Evolutionary conservation across 768 basidiomycete genomes (phyloP).

Genomic region (Lactarius hengduanensis): DNA sequence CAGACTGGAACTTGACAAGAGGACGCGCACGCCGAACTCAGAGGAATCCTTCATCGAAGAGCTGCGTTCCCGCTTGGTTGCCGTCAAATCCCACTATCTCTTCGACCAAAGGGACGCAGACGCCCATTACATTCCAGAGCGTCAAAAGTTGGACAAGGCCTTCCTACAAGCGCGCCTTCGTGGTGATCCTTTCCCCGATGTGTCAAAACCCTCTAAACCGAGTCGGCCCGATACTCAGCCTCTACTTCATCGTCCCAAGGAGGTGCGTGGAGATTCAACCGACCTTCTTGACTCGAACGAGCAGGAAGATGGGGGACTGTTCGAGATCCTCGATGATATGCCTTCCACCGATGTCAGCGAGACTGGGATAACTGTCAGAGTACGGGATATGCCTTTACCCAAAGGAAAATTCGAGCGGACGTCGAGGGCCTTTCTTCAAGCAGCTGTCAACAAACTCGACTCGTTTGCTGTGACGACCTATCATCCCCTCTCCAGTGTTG

Average conservation of each 20-base stretch:
- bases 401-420: conserved; percentile 82
- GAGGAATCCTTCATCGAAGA: conserved; percentile 37
- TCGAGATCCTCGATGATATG: conserved; percentile 69
- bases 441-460: conserved; percentile 66
- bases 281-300: conserved; percentile 55
- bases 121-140: conserved; percentile 51
- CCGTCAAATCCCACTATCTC: conserved; percentile 58
- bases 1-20: conserved; percentile 54
- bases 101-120: conserved; percentile 71
- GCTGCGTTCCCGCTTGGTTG: conserved; percentile 47
- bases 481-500: conserved; percentile 59
- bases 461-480: conserved; percentile 75
- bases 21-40: conserved; percentile 33
- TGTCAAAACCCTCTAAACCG: neutral
- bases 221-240: conserved; percentile 1
- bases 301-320: conserved; percentile 58
- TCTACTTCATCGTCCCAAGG: conserved; percentile 14
- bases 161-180: conserved; percentile 47
- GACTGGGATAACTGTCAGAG: conserved; percentile 49
- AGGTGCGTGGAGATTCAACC: conserved; percentile 16
- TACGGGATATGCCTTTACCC: conserved; percentile 76
- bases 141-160: conserved; percentile 46
- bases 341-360: conserved; percentile 55
- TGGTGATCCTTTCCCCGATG: conserved; percentile 23
- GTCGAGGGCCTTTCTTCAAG: conserved; percentile 70